A percentile compares a stretch with the other conserved stretches of the same genome.
phyloP scores from a whole-genome alignment of 148 eudicot species.

The Silene conica region DNA sequence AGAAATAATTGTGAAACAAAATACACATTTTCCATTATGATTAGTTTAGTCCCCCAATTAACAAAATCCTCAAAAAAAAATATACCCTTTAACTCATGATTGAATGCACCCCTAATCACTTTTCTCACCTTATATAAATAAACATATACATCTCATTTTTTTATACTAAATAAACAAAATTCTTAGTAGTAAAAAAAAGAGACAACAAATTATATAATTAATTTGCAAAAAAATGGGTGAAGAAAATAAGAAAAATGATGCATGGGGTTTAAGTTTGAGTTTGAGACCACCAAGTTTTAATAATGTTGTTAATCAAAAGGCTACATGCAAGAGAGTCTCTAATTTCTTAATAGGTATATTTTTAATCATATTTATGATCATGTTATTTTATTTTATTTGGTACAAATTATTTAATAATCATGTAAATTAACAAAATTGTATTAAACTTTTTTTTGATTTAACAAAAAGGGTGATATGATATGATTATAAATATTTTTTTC shows the following conservation, averaged over 20 bases:
- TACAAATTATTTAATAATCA: too few species aligned
- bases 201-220: neutral
- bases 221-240: constrained; percentile 23
- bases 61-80: constrained; percentile 6
- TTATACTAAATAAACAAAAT: neutral
- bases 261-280: constrained; percentile 55
- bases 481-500: too few species aligned
- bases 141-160: neutral
- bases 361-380: neutral
- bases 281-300: constrained; percentile 34
- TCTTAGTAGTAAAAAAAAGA: constrained; percentile 3
- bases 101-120: constrained; percentile 9
- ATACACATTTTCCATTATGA: constrained; percentile 3
- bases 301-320: constrained; percentile 9
- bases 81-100: constrained; percentile 23
- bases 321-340: constrained; percentile 13
- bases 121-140: neutral
- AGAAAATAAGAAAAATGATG: constrained; percentile 33
- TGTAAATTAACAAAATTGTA: too few species aligned
- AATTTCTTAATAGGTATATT: constrained; percentile 1
- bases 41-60: constrained; percentile 5
- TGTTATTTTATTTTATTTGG: too few species aligned
- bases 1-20: neutral
- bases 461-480: too few species aligned
- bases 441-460: too few species aligned